phyloP scores from a whole-genome alignment of 1,284 basidiomycete species.

The Naganishia sp. region DNA sequence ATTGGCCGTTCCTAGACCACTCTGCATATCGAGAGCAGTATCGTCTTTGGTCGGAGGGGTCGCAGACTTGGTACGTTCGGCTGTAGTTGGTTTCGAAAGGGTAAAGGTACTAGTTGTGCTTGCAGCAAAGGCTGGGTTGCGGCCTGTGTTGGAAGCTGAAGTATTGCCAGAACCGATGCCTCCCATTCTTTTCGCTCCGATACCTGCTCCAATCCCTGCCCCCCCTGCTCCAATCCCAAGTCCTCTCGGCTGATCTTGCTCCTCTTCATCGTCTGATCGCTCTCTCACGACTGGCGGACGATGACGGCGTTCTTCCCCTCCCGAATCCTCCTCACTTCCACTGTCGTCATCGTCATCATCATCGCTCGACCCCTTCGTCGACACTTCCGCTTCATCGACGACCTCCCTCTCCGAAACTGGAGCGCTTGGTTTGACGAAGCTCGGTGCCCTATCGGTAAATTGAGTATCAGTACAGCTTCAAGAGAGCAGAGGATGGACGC shows the following conservation, averaged over 20 bases:
- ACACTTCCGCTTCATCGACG: background rate
- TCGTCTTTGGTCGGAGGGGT: constrained; percentile 1
- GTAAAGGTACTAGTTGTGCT: constrained; percentile 15
- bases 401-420: constrained; percentile 25
- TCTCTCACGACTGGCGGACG: constrained; percentile 17
- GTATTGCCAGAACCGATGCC: constrained; percentile 33
- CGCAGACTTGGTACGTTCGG: background rate
- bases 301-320: constrained; percentile 38
- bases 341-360: background rate
- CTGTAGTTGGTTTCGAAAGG: background rate
- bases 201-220: constrained; percentile 10
- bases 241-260: constrained; percentile 39
- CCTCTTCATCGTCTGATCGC: constrained; percentile 44
- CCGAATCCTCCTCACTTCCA: constrained; percentile 46
- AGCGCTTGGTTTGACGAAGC: constrained; percentile 36
- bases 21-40: constrained; percentile 21
- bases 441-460: constrained; percentile 38
- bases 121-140: constrained; percentile 27
- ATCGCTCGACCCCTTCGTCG: constrained; percentile 1
- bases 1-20: constrained; percentile 32
- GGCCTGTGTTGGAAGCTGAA: constrained; percentile 24
- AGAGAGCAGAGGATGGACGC: constrained; percentile 10
- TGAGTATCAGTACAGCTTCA: no score
- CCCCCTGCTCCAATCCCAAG: constrained; percentile 28
- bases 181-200: constrained; percentile 17